Conservation (phyloP, 2,329 filamentous ascomycete species). For the Lasiodiplodia sp. region DNA sequence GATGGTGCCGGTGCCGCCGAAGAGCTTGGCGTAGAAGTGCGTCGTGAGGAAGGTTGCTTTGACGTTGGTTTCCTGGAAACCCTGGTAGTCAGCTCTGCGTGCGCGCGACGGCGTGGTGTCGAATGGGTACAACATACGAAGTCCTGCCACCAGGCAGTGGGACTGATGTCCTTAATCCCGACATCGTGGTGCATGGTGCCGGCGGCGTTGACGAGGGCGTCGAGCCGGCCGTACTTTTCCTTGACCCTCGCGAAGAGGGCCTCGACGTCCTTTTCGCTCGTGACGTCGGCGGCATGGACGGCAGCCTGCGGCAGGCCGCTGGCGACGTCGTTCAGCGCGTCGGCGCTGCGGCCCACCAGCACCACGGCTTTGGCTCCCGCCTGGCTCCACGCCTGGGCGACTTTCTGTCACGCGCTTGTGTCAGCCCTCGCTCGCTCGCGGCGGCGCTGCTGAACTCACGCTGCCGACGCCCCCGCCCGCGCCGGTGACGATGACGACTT, state of each 20-base stretch:
- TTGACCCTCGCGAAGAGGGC: slow-evolving; percentile 33
- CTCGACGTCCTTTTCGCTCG: slow-evolving; percentile 32
- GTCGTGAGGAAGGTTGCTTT: slow-evolving; percentile 37
- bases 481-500: slow-evolving; percentile 38
- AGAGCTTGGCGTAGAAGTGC: slow-evolving; percentile 37
- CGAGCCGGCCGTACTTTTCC: slow-evolving; percentile 36
- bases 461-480: slow-evolving; percentile 41
- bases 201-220: slow-evolving; percentile 38
- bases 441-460: slow-evolving; percentile 31
- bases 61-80: slow-evolving; percentile 37
- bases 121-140: slow-evolving; percentile 35
- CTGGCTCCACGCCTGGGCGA: slow-evolving; percentile 40
- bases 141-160: slow-evolving; percentile 35
- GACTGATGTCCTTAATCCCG: slow-evolving; percentile 32
- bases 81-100: not conserved
- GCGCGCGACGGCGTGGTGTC: not conserved
- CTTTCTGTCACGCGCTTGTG: slow-evolving; percentile 25
- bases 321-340: slow-evolving; percentile 31
- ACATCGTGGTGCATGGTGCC: slow-evolving; percentile 32
- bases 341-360: slow-evolving; percentile 39
- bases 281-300: slow-evolving; percentile 32
- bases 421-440: not conserved
- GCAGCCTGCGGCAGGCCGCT: slow-evolving; percentile 30
- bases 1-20: slow-evolving; percentile 36
- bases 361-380: slow-evolving; percentile 42